These are phyloP conservation scores for Leccinellum albellum DNA, from an alignment of 768 basidiomycete species.

Conservation along the genomic window DNA sequence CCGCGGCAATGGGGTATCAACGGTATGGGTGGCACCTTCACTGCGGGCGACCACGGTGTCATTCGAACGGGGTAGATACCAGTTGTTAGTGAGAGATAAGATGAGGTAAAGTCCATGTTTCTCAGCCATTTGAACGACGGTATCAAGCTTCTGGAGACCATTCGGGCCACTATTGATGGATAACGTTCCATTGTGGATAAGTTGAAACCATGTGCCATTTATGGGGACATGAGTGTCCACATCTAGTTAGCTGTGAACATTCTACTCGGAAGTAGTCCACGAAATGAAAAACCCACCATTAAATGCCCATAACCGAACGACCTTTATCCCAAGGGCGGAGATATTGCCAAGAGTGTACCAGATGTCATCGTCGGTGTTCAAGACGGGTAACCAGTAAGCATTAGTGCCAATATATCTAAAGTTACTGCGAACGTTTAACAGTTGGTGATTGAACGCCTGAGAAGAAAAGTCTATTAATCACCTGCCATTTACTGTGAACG, in stretches of 20 bases:
- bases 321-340: slow-evolving; percentile 50
- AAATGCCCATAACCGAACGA: slow-evolving; percentile 69
- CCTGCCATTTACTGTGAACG: slow-evolving; percentile 57
- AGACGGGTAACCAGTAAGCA: slow-evolving; percentile 59
- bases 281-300: slow-evolving; percentile 43
- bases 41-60: slow-evolving; percentile 4
- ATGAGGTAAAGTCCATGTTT: slow-evolving; percentile 51
- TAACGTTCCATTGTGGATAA: slow-evolving; percentile 50
- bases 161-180: slow-evolving; percentile 57
- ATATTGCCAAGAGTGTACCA: slow-evolving; percentile 56
- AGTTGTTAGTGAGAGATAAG: slow-evolving; percentile 60
- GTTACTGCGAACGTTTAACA: slow-evolving; percentile 30
- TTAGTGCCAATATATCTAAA: slow-evolving; percentile 53
- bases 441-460: slow-evolving; percentile 11
- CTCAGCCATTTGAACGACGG: slow-evolving; percentile 50
- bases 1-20: slow-evolving; percentile 43
- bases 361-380: slow-evolving; percentile 57
- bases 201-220: slow-evolving; percentile 63
- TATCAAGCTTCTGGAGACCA: slow-evolving; percentile 62
- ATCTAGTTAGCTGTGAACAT: slow-evolving; percentile 34
- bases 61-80: slow-evolving; percentile 44
- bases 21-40: slow-evolving; percentile 27
- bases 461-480: slow-evolving; percentile 12
- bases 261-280: not conserved
- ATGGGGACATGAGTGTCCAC: slow-evolving; percentile 49